Evolutionary conservation across 805 yeast species (phyloP).

Genomic region (Ogataea dorogensis): DNA sequence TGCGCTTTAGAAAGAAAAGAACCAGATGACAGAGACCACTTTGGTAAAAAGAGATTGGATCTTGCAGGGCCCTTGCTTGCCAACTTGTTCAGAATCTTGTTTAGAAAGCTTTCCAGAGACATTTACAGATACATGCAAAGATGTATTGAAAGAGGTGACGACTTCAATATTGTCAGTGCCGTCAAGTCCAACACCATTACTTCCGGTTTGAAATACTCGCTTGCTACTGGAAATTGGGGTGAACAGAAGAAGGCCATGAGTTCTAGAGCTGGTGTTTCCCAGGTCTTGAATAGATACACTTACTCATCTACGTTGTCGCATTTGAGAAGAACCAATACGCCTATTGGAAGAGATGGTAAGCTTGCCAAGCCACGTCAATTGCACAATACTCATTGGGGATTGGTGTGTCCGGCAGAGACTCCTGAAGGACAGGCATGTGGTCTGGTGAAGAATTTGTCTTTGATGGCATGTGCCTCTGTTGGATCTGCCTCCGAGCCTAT

Average conservation of each 20-base stretch:
- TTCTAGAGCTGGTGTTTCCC: constrained; percentile 98
- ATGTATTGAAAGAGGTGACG: constrained; percentile 97
- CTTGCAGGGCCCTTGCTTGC: constrained; percentile 98
- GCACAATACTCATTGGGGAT: constrained; percentile 99
- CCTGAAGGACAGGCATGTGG: constrained; percentile 99
- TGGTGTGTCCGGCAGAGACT: constrained; percentile 99
- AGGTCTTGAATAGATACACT: constrained; percentile 95
- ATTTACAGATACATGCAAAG: constrained; percentile 98
- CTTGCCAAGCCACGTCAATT: constrained; percentile 98
- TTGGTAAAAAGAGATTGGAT: constrained; percentile 97
- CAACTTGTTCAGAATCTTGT: constrained; percentile 88
- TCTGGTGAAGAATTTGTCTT: constrained; percentile 89
- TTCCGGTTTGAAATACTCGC: constrained; percentile 93
- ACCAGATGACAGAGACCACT: constrained; percentile 99
- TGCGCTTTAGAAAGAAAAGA: constrained; percentile 97
- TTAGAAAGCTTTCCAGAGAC: constrained; percentile 93
- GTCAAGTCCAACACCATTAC: constrained; percentile 97
- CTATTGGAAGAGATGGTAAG: constrained; percentile 99
- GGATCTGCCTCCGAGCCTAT: constrained; percentile 98
- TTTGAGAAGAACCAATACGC: constrained; percentile 98
- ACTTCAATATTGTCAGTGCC: constrained; percentile 92
- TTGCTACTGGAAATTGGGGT: constrained; percentile 99
- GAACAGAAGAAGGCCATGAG: constrained; percentile 99
- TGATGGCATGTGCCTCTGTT: constrained; percentile 97
- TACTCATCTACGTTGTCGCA: constrained; percentile 98